Evolutionary conservation across 805 yeast genomes (phyloP), one percentile per base, ranked within the genome.

Genomic region (Wickerhamiella australiensis): DNA sequence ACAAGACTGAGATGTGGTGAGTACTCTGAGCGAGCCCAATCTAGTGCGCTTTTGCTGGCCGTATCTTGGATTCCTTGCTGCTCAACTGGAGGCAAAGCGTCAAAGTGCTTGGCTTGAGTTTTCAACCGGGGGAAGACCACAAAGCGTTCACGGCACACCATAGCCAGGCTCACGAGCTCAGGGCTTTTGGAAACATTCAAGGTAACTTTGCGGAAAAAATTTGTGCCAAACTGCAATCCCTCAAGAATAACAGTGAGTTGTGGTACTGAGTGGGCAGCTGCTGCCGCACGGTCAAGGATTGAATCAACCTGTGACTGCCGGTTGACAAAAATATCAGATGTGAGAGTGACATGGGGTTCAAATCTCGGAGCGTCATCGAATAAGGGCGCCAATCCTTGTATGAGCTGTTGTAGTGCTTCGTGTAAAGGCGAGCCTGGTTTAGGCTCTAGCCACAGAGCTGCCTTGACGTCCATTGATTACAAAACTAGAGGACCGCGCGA

Each of bases 261-360:
- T 7, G 65, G 59, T 36, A 65, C 68, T 5, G 80, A 62, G 56
- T 67, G 60, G 5, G 75, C 63, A 0, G 90, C 87, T 3, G 79
- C 80, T 11, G 72, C 63, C 50, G 83, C 68, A 47, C 79, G 71
- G 25, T 73, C 76, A 17, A 83, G 68, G 7, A 81, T 75, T 27
- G 71, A 68, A 53, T 75, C 75, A 1, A 78, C 81, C 51, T 80
- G 85, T 12, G 75, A 75, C 38, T 72, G 71, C 11, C 72, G 67
- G 22, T 68, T 63, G 23, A 80, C 66, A 1, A 63, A 67, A 27
- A 84, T 67, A 51, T 76, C 73, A n/a, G 85, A 72, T 2, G 86
- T 77, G 23, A 84, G 70, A 1, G 94, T 85, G 31, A 85, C 71
- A 60, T 84, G 94, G 2, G 94, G 94, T 53, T 77, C 82, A 57